Percentiles rank a stretch among this genome's conserved stretches.
phyloP scores from a whole-genome alignment of 164 flowering plant genomes.

The Magnolia sinica region DNA sequence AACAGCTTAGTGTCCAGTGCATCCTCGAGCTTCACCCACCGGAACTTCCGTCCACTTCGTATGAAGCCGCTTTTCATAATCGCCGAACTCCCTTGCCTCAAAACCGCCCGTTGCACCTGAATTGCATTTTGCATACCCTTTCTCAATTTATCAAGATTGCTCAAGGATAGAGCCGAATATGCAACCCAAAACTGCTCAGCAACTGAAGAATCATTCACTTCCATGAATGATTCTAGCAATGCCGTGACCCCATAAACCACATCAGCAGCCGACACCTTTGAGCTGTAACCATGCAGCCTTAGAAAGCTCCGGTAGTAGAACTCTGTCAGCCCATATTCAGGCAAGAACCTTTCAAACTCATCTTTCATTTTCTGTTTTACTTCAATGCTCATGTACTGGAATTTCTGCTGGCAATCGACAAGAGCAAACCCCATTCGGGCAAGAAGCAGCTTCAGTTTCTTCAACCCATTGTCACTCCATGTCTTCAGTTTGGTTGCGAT shows the following conservation, averaged over 20 bases:
- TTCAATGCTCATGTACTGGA: constrained; percentile 80
- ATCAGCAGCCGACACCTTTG: constrained; percentile 94
- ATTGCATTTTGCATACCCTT: constrained; percentile 85
- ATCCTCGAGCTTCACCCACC: constrained; percentile 96
- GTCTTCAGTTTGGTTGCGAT: constrained; percentile 88
- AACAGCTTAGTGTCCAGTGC: constrained; percentile 68
- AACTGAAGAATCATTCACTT: constrained; percentile 59
- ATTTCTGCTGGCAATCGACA: constrained; percentile 92
- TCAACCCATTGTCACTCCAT: constrained; percentile 95
- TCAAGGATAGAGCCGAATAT: constrained; percentile 73
- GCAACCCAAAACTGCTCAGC: constrained; percentile 83
- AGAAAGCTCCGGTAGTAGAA: constrained; percentile 87
- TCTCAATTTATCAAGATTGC: constrained; percentile 67
- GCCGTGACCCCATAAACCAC: constrained; percentile 93
- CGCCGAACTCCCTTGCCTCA: constrained; percentile 90
- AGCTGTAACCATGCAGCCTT: constrained; percentile 79
- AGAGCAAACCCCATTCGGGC: constrained; percentile 95
- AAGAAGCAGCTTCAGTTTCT: constrained; percentile 77
- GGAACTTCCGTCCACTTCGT: constrained; percentile 83
- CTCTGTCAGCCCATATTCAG: constrained; percentile 83
- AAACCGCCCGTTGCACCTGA: constrained; percentile 71
- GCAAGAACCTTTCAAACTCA: constrained; percentile 78
- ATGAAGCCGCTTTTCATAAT: constrained; percentile 81
- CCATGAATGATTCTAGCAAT: constrained; percentile 68
- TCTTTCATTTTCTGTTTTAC: constrained; percentile 89